Percentiles rank a stretch among this genome's conserved stretches.
Evolutionary conservation across 306 rosid genomes (phyloP).

Genomic region (Cicer yamashitae): DNA sequence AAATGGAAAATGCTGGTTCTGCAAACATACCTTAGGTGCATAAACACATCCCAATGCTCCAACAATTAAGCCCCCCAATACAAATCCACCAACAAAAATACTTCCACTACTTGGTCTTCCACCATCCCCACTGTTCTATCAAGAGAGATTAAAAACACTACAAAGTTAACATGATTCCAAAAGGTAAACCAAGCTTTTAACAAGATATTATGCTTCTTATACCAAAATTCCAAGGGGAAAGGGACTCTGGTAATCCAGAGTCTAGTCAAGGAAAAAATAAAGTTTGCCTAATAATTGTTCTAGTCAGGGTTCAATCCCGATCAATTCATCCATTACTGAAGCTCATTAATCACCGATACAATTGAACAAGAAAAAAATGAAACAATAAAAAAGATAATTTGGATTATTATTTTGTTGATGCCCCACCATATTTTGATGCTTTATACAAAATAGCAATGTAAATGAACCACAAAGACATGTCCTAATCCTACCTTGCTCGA

Average conservation of each 20-base stretch:
- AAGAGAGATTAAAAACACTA: conserved; percentile 32
- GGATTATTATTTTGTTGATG: background rate
- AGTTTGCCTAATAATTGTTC: too few species aligned
- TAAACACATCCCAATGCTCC: conserved; percentile 68
- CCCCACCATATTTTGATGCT: conserved; percentile 24
- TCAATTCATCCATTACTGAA: too few species aligned
- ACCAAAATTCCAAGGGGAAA: background rate
- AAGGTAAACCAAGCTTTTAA: background rate
- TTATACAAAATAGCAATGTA: background rate
- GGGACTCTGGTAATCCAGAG: too few species aligned
- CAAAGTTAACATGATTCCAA: conserved; percentile 5
- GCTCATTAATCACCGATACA: background rate
- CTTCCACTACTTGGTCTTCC: conserved; percentile 55
- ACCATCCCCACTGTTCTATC: conserved; percentile 54
- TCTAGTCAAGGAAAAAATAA: too few species aligned
- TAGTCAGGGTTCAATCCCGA: too few species aligned
- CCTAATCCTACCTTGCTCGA: conserved; percentile 65
- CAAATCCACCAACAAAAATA: conserved; percentile 67
- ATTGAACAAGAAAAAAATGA: background rate
- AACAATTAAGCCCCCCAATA: conserved; percentile 66
- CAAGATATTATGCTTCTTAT: conserved; percentile 7
- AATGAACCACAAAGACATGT: conserved; percentile 5
- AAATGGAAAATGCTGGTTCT: background rate
- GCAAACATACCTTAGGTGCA: conserved; percentile 68
- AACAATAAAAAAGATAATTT: background rate